Evolutionary conservation across 148 eudicot genomes (phyloP).

Genomic region (Persicaria tinctoria): DNA sequence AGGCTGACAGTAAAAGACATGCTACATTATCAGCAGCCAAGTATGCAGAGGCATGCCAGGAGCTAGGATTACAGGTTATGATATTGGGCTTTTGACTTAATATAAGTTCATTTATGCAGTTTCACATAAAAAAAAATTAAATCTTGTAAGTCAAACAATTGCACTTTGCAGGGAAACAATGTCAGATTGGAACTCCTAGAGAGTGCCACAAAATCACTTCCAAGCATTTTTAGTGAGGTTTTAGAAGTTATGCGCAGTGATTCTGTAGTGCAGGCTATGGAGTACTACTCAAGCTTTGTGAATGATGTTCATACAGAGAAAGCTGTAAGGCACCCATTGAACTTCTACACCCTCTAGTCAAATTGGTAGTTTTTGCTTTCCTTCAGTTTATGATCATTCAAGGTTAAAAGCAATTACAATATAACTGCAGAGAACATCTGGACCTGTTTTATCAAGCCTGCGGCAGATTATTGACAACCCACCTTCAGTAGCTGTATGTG

Average conservation of each 20-base stretch:
- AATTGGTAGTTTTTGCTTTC: not conserved
- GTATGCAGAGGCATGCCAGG: constrained; percentile 91
- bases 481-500: constrained; percentile 42
- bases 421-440: constrained; percentile 32
- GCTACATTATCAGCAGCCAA: constrained; percentile 89
- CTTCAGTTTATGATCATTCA: constrained; percentile 4
- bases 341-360: not conserved
- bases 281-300: constrained; percentile 63
- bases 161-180: constrained; percentile 55
- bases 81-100: constrained; percentile 3
- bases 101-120: not conserved
- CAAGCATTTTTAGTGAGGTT: constrained; percentile 55
- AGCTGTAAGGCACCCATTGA: constrained; percentile 41
- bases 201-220: constrained; percentile 69
- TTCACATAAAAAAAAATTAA: not conserved
- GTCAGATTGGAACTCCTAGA: constrained; percentile 82
- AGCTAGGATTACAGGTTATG: constrained; percentile 78
- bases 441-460: constrained; percentile 41
- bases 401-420: constrained; percentile 11
- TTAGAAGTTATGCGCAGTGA: constrained; percentile 71
- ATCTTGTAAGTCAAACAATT: not conserved
- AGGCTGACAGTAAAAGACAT: constrained; percentile 88
- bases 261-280: constrained; percentile 68
- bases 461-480: constrained; percentile 53
- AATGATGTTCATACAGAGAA: constrained; percentile 64